Conservation (phyloP, 2,329 filamentous ascomycete species). For the Verticillium nubilum region DNA sequence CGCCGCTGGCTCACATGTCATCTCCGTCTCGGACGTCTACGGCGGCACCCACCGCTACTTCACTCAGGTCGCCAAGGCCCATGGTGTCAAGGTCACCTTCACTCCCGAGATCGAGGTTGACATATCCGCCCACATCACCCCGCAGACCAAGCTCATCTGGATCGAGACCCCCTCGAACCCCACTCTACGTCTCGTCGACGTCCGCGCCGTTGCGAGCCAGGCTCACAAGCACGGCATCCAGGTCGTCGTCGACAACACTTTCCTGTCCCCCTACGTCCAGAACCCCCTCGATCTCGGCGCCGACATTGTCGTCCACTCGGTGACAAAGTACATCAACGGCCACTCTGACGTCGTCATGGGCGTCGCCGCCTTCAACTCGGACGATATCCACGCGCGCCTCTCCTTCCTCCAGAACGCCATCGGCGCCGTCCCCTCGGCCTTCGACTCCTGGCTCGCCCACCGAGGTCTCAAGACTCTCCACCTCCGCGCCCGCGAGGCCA, state of each 20-base stretch:
- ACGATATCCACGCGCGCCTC: slow-evolving; percentile 69
- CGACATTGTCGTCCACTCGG: slow-evolving; percentile 93
- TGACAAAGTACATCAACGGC: slow-evolving; percentile 99
- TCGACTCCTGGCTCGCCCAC: slow-evolving; percentile 98
- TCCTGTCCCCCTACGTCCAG: slow-evolving; percentile 93
- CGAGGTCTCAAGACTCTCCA: slow-evolving; percentile 95
- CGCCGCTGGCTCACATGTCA: slow-evolving; percentile 84
- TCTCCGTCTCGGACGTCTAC: slow-evolving; percentile 96
- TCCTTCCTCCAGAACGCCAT: slow-evolving; percentile 96
- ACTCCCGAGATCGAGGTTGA: slow-evolving; percentile 88
- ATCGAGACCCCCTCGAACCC: slow-evolving; percentile 96
- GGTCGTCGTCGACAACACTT: slow-evolving; percentile 99
- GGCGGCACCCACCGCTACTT: slow-evolving; percentile 98
- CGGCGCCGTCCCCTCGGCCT: slow-evolving; percentile 87
- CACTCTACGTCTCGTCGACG: slow-evolving; percentile 88
- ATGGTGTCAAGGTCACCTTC: slow-evolving; percentile 92
- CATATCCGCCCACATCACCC: slow-evolving; percentile 75
- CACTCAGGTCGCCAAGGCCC: slow-evolving; percentile 91
- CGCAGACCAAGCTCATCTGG: slow-evolving; percentile 92
- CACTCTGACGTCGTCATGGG: slow-evolving; percentile 98
- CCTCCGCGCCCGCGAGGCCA: slow-evolving; percentile 81
- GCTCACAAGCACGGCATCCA: slow-evolving; percentile 85
- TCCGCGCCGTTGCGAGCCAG: slow-evolving; percentile 73
- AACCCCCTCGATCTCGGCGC: slow-evolving; percentile 93
- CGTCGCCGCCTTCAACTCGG: slow-evolving; percentile 88